Conservation (phyloP, 495 filamentous ascomycete species). For the Penicillium goetzii region DNA sequence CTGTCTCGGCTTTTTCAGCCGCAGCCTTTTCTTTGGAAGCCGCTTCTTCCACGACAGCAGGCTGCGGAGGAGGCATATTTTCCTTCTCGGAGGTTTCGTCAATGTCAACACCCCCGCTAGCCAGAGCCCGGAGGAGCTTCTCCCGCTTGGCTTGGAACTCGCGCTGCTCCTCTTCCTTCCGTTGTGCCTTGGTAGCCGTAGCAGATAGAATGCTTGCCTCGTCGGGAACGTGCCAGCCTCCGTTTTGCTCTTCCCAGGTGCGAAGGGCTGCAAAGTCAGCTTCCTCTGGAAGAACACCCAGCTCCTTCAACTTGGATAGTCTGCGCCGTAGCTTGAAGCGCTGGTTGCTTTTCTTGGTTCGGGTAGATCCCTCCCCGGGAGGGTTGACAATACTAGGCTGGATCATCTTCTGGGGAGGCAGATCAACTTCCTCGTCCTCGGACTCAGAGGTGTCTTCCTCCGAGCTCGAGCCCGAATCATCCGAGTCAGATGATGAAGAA, state of each 20-base stretch:
- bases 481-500: slow-evolving; percentile 34
- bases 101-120: slow-evolving; percentile 56
- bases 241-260: slow-evolving; percentile 38
- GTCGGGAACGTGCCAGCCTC: slow-evolving; percentile 32
- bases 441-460: slow-evolving; percentile 36
- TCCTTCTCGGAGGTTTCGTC: slow-evolving; percentile 42
- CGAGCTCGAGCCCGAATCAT: slow-evolving; percentile 31
- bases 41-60: not conserved
- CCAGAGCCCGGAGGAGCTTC: slow-evolving; percentile 55
- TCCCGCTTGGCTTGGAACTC: slow-evolving; percentile 57
- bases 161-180: slow-evolving; percentile 31
- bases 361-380: slow-evolving; percentile 48
- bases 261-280: slow-evolving; percentile 54
- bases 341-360: slow-evolving; percentile 59
- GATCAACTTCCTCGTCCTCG: slow-evolving; percentile 27
- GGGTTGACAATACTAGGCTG: slow-evolving; percentile 26
- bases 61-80: slow-evolving; percentile 31
- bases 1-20: slow-evolving; percentile 14
- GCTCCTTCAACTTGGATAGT: slow-evolving; percentile 52
- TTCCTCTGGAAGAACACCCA: slow-evolving; percentile 50
- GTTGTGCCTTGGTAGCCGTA: slow-evolving; percentile 17
- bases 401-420: not conserved
- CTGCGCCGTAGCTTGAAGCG: slow-evolving; percentile 53
- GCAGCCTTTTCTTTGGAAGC: not conserved
- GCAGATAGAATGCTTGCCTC: slow-evolving; percentile 21